Conservation (phyloP, 2,329 filamentous ascomycete genomes). For the Bipolaris sorokiniana region DNA sequence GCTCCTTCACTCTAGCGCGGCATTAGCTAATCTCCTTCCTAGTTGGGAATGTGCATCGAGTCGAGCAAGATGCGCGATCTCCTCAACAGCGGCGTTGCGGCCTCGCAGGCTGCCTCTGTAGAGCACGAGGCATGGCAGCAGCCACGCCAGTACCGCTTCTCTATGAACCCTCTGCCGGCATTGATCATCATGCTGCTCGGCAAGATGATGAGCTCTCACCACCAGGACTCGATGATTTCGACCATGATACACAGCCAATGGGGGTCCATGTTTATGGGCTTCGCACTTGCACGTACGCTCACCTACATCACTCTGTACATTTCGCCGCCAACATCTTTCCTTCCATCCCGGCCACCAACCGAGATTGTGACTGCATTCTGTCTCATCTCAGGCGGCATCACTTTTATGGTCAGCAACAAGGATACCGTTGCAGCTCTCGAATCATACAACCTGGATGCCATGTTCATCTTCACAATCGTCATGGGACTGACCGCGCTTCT, state of each 20-base stretch:
- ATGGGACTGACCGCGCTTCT: slow-evolving; percentile 82
- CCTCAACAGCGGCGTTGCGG: slow-evolving; percentile 60
- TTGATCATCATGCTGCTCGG: slow-evolving; percentile 86
- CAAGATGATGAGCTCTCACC: slow-evolving; percentile 94
- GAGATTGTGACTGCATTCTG: slow-evolving; percentile 90
- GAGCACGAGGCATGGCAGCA: slow-evolving; percentile 56
- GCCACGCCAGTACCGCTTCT: slow-evolving; percentile 73
- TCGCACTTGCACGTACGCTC: slow-evolving; percentile 75
- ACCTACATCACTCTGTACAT: slow-evolving; percentile 84
- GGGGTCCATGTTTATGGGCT: slow-evolving; percentile 83
- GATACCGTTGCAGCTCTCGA: slow-evolving; percentile 82
- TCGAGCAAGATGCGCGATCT: slow-evolving; percentile 69
- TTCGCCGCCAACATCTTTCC: slow-evolving; percentile 77
- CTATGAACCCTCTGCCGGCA: slow-evolving; percentile 86
- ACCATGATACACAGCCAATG: slow-evolving; percentile 94
- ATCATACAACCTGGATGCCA: slow-evolving; percentile 77
- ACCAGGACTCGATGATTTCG: slow-evolving; percentile 81
- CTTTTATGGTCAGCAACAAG: slow-evolving; percentile 88
- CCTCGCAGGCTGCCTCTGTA: slow-evolving; percentile 40
- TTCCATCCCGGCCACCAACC: slow-evolving; percentile 84
- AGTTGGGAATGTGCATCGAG: slow-evolving; percentile 83
- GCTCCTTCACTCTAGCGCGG: slow-evolving; percentile 11
- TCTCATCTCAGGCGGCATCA: slow-evolving; percentile 81
- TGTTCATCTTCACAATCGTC: slow-evolving; percentile 90
- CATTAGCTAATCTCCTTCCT: slow-evolving; percentile 34